Conservation (phyloP, 176 grass and related monocot genomes). For the Elaeis guineensis region DNA sequence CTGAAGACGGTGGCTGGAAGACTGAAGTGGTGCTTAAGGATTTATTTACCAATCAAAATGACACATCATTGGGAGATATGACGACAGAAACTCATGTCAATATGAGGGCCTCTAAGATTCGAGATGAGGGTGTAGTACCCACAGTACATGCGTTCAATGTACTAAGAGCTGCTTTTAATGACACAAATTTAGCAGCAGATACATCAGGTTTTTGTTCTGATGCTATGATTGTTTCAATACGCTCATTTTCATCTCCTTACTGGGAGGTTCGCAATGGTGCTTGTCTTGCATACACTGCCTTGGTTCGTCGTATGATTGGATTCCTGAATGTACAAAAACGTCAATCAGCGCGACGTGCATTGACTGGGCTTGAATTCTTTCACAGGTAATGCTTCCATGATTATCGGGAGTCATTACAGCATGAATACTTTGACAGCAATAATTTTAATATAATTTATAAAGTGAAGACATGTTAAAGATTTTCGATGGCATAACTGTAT, state of each 20-base stretch:
- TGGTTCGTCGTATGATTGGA: conserved; percentile 87
- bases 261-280: conserved; percentile 94
- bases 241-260: conserved; percentile 86
- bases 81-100: conserved; percentile 26
- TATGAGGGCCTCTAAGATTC: conserved; percentile 54
- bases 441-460: conserved; percentile 15
- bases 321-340: conserved; percentile 86
- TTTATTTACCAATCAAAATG: conserved; percentile 14
- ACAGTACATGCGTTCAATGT: conserved; percentile 92
- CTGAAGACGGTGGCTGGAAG: conserved; percentile 25
- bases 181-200: conserved; percentile 76
- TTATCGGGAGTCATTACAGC: too few species aligned
- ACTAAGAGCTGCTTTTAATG: conserved; percentile 84
- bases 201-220: conserved; percentile 90
- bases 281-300: conserved; percentile 81
- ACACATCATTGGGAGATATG: conserved; percentile 20
- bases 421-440: too few species aligned
- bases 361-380: conserved; percentile 95
- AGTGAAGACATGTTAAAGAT: too few species aligned
- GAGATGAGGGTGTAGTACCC: conserved; percentile 82
- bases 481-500: too few species aligned
- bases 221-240: conserved; percentile 80
- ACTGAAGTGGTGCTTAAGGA: conserved; percentile 23
- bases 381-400: conserved; percentile 49
- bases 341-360: conserved; percentile 63